Percentiles rank a stretch among this genome's conserved stretches.
These are phyloP conservation scores for Proliferodiscus dingleyae DNA, from an alignment of 2,329 filamentous ascomycete genomes.

Conservation along the genomic window DNA sequence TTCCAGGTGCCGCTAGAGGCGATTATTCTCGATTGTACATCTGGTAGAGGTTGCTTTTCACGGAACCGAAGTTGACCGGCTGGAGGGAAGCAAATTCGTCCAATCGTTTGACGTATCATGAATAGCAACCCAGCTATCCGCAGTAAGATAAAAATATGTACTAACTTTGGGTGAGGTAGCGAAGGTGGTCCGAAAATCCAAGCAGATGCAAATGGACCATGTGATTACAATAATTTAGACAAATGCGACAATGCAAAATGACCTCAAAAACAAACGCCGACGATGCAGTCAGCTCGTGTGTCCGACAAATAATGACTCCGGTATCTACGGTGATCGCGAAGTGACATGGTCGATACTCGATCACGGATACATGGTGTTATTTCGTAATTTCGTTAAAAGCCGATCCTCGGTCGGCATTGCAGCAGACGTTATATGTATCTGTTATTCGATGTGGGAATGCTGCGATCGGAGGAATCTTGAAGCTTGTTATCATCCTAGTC, in stretches of 20 bases:
- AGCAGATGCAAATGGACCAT: no score
- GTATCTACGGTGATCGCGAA: conserved; percentile 16
- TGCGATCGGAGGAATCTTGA: conserved; percentile 31
- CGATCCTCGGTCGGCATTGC: conserved; percentile 10
- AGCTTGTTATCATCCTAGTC: conserved; percentile 28
- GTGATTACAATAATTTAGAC: no score
- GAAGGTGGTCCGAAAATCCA: conserved; percentile 16
- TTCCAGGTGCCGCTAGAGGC: conserved; percentile 1
- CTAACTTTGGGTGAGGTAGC: conserved; percentile 16
- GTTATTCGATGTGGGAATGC: conserved; percentile 14
- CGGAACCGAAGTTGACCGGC: conserved; percentile 6
- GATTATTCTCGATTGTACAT: conserved; percentile 11
- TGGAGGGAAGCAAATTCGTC: conserved; percentile 17
- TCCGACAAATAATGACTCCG: conserved; percentile 14
- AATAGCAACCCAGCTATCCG: conserved; percentile 2
- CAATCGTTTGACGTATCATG: conserved; percentile 9
- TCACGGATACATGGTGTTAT: conserved; percentile 20
- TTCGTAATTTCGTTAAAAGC: conserved; percentile 28
- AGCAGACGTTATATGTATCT: conserved; percentile 24
- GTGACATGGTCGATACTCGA: conserved; percentile 9
- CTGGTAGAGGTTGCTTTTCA: conserved; percentile 4
- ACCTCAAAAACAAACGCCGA: conserved; percentile 14
- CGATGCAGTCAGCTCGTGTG: conserved; percentile 9
- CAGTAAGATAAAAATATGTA: conserved; percentile 19
- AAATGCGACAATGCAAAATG: not conserved